A percentile compares a stretch with the other conserved stretches of the same genome.
Evolutionary conservation across 176 grass and related monocot species (phyloP).

Genomic region (Musa beccarii): DNA sequence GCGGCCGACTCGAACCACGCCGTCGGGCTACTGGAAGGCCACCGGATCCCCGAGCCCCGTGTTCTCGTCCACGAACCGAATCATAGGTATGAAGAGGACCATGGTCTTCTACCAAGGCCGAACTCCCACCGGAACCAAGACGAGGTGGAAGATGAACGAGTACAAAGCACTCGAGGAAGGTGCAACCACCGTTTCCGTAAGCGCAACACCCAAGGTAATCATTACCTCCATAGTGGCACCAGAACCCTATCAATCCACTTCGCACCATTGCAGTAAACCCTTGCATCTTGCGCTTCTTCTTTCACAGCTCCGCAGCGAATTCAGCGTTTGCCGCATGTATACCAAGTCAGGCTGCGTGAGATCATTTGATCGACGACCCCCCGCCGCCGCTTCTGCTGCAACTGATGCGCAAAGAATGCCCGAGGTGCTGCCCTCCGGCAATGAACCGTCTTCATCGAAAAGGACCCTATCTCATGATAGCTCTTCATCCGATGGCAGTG

Average conservation of each 20-base stretch:
- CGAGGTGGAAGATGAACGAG: slow-evolving; percentile 93
- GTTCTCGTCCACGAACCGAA: slow-evolving; percentile 40
- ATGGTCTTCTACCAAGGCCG: slow-evolving; percentile 94
- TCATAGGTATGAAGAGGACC: slow-evolving; percentile 72
- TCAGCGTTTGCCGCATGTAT: slow-evolving; percentile 89
- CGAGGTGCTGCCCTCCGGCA: not conserved
- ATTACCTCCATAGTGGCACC: not conserved
- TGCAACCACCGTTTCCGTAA: not conserved
- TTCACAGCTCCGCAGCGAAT: slow-evolving; percentile 39
- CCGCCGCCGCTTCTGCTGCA: not conserved
- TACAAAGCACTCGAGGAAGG: slow-evolving; percentile 56
- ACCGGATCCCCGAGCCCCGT: slow-evolving; percentile 75
- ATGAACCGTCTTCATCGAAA: not conserved
- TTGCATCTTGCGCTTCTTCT: not conserved
- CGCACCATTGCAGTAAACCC: not conserved
- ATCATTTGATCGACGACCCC: slow-evolving; percentile 69
- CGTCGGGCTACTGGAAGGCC: slow-evolving; percentile 96
- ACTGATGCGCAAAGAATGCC: slow-evolving; percentile 12
- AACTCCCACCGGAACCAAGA: slow-evolving; percentile 59
- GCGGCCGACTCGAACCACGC: slow-evolving; percentile 70
- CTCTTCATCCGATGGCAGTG: slow-evolving; percentile 30
- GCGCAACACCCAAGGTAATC: slow-evolving; percentile 7
- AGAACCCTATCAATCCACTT: not conserved
- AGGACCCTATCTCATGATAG: slow-evolving; percentile 10
- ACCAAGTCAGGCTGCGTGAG: slow-evolving; percentile 44